phyloP scores from a whole-genome alignment of 768 basidiomycete genomes.

The Filobasidium floriforme region DNA sequence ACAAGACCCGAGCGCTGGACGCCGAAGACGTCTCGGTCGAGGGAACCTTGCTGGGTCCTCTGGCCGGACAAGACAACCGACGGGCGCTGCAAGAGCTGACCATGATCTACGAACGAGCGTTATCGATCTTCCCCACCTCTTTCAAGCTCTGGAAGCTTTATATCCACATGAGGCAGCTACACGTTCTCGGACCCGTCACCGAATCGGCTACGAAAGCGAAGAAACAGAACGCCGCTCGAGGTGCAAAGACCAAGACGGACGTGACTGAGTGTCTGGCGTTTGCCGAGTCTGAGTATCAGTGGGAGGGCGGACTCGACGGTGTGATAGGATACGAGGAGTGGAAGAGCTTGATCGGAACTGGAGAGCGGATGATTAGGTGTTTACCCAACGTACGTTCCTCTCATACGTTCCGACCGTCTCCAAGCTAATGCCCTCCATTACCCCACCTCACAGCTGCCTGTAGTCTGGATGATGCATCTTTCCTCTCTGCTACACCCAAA shows the following conservation, averaged over 20 bases:
- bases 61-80: slow-evolving; percentile 65
- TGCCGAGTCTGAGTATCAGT: slow-evolving; percentile 69
- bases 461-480: slow-evolving; percentile 88
- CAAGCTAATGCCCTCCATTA: background rate
- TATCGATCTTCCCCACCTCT: slow-evolving; percentile 74
- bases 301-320: slow-evolving; percentile 78
- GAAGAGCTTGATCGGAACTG: slow-evolving; percentile 75
- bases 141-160: slow-evolving; percentile 98
- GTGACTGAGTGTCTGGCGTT: slow-evolving; percentile 85
- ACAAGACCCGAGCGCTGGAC: slow-evolving; percentile 37
- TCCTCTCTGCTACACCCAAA: slow-evolving; percentile 80
- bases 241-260: slow-evolving; percentile 82
- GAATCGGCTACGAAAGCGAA: slow-evolving; percentile 49
- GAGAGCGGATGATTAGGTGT: slow-evolving; percentile 92
- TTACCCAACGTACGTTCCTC: slow-evolving; percentile 64
- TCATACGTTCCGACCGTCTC: slow-evolving; percentile 4
- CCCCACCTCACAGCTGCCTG: slow-evolving; percentile 60
- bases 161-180: slow-evolving; percentile 69
- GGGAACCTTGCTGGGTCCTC: slow-evolving; percentile 61
- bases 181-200: slow-evolving; percentile 61
- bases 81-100: slow-evolving; percentile 72
- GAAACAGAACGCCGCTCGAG: slow-evolving; percentile 56
- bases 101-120: slow-evolving; percentile 88
- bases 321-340: slow-evolving; percentile 95
- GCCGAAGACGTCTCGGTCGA: slow-evolving; percentile 46